phyloP scores from a whole-genome alignment of 768 basidiomycete genomes.

The Gymnopilus junonius region DNA sequence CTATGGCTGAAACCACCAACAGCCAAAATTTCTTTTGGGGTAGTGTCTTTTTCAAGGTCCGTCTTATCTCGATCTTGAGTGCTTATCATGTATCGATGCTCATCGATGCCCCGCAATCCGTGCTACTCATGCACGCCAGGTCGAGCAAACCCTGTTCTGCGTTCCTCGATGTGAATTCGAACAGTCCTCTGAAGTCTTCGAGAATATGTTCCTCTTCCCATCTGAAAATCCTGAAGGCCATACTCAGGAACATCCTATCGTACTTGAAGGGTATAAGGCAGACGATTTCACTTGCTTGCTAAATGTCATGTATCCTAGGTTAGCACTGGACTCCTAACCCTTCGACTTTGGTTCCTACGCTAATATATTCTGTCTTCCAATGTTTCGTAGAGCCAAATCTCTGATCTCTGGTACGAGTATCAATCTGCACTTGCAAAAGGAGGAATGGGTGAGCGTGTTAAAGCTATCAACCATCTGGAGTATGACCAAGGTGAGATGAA shows the following conservation, averaged over 20 bases:
- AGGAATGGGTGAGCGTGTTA: slow-evolving; percentile 12
- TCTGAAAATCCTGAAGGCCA: slow-evolving; percentile 5
- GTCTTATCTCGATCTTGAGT: too few species aligned
- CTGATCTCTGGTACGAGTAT: slow-evolving; percentile 8
- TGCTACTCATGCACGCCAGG: background rate
- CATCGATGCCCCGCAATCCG: too few species aligned
- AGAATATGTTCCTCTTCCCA: slow-evolving; percentile 7
- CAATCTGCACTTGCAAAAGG: slow-evolving; percentile 3
- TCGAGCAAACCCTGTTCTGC: slow-evolving; percentile 7
- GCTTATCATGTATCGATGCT: too few species aligned
- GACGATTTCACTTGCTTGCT: slow-evolving; percentile 11
- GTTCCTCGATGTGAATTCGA: slow-evolving; percentile 11
- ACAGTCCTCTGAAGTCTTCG: slow-evolving; percentile 12
- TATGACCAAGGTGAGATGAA: slow-evolving; percentile 1
- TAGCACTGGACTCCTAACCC: background rate
- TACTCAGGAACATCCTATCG: slow-evolving; percentile 7
- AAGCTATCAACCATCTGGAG: slow-evolving; percentile 14
- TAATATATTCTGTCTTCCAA: background rate
- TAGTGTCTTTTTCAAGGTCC: too few species aligned
- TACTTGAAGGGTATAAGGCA: slow-evolving; percentile 11
- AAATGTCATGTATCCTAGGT: slow-evolving; percentile 15
- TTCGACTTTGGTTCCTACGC: background rate
- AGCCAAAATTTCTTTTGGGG: too few species aligned
- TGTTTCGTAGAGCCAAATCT: slow-evolving; percentile 3
- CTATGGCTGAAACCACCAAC: too few species aligned